Base-by-base conservation (phyloP, 2,329 filamentous ascomycete species). In the Paraconiothyrium brasiliense region DNA sequence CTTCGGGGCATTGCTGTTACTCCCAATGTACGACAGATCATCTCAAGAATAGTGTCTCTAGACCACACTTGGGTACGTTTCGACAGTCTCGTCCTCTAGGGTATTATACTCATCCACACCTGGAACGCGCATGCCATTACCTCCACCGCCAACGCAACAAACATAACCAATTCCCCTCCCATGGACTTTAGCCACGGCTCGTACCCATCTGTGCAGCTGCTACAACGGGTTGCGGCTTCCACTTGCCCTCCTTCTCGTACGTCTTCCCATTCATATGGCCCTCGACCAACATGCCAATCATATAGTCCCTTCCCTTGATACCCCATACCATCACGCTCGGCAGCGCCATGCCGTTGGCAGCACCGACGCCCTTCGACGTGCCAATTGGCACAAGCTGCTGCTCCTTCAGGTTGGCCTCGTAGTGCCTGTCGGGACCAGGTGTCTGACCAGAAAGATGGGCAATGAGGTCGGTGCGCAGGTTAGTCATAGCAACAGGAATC, bases 391-490 rank as follows among this genome's bases (percentile, higher is more conserved):
- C 68, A 41, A 79, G 63, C 63, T 79, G 77, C 62, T 70, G 68
- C 67, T 79, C 77, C 57, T 71, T 73, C 24, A 69, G 22, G 44
- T 77, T 75, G 2, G 72, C 51, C n/a, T 48, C 69, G 62, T 76
- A 79, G 52, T 71, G 69, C 10, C 75, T 63, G 54, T 79, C 76
- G 27, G 72, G 70, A 7, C 61, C 70, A 24, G 73, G 61, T 9
- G 69, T 63, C 10, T 66, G 66, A 9, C 71, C 73, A 9, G 61
- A 56, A 16, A 78, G 57, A 54, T 74, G 70, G 1, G 74, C 73
- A 20, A 79, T 66, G 46, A 86, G 67, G 60, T 86, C 84, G 46
- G 80, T 79, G 55, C 78, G 76, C 22, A 86, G 73, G 60, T 84
- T 85, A 7, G 80, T 80, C 65, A 80, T 75, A 0, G 80, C 67